phyloP scores from a whole-genome alignment of 805 yeast species.

The Wickerhamiella shivajii region DNA sequence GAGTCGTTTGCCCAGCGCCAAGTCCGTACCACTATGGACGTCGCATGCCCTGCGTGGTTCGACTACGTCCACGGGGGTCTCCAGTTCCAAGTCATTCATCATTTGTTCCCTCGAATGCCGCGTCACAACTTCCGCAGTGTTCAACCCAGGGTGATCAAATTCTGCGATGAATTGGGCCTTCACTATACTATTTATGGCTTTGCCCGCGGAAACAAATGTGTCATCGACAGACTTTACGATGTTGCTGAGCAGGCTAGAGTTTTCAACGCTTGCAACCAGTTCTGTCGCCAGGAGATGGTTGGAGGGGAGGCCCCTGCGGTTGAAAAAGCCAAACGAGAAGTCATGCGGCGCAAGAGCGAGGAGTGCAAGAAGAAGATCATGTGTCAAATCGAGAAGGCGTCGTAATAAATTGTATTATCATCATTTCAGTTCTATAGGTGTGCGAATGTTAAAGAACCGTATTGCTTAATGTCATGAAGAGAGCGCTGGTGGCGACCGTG shows the following conservation, averaged over 20 bases:
- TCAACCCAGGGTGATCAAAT: constrained; percentile 56
- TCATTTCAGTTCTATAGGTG: no score
- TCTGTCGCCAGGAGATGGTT: constrained; percentile 38
- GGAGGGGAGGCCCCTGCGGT: constrained; percentile 11
- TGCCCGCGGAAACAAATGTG: constrained; percentile 58
- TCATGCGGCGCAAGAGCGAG: not conserved
- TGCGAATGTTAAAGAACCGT: no score
- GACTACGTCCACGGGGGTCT: constrained; percentile 86
- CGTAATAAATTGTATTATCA: no score
- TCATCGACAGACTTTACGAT: constrained; percentile 53
- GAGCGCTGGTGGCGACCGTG: no score
- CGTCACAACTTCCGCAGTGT: constrained; percentile 70
- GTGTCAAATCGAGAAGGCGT: no score
- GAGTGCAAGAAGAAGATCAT: no score
- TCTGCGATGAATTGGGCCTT: constrained; percentile 63
- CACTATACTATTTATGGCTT: constrained; percentile 77
- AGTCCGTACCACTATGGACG: constrained; percentile 86
- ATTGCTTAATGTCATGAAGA: no score
- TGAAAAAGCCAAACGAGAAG: constrained; percentile 5
- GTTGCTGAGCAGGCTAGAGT: constrained; percentile 68
- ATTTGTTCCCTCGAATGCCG: constrained; percentile 77
- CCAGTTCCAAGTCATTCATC: constrained; percentile 85
- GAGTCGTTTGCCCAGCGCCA: constrained; percentile 73
- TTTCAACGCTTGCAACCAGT: constrained; percentile 55
- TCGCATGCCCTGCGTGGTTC: constrained; percentile 84